phyloP scores from a whole-genome alignment of 305 asterid genomes.

The Lippia alba region DNA sequence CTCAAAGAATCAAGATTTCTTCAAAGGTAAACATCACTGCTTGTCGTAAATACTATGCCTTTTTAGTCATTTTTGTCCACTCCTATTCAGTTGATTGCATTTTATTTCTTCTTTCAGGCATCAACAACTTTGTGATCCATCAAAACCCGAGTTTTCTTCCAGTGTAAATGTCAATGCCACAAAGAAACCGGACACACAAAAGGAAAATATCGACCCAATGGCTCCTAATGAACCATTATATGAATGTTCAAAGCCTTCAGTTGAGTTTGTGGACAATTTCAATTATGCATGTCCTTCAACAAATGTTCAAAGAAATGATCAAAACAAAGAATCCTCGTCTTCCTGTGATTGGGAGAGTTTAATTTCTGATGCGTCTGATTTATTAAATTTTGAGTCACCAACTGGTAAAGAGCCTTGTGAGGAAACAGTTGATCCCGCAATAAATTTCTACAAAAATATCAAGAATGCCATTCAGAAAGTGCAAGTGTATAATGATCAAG shows the following conservation, averaged over 20 bases:
- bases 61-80: constrained; percentile 12
- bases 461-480: constrained; percentile 45
- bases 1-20: constrained; percentile 64
- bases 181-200: constrained; percentile 40
- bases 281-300: constrained; percentile 46
- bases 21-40: constrained; percentile 57
- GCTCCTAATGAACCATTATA: constrained; percentile 43
- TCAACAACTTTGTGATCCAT: constrained; percentile 65
- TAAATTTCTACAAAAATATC: constrained; percentile 46
- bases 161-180: constrained; percentile 37
- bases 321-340: constrained; percentile 47
- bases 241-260: constrained; percentile 52
- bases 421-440: constrained; percentile 53
- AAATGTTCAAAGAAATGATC: constrained; percentile 43
- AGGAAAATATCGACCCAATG: constrained; percentile 51
- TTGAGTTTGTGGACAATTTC: constrained; percentile 42
- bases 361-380: constrained; percentile 57
- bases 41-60: neutral
- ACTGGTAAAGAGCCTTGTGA: constrained; percentile 40
- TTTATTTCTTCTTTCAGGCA: constrained; percentile 53
- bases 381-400: constrained; percentile 62
- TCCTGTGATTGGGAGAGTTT: constrained; percentile 75
- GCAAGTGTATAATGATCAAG: constrained; percentile 46
- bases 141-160: constrained; percentile 80
- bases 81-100: constrained; percentile 11